Evolutionary conservation across 495 filamentous ascomycete genomes (phyloP), one percentile per base, ranked within the genome.

Genomic region (Podospora fimiseda): DNA sequence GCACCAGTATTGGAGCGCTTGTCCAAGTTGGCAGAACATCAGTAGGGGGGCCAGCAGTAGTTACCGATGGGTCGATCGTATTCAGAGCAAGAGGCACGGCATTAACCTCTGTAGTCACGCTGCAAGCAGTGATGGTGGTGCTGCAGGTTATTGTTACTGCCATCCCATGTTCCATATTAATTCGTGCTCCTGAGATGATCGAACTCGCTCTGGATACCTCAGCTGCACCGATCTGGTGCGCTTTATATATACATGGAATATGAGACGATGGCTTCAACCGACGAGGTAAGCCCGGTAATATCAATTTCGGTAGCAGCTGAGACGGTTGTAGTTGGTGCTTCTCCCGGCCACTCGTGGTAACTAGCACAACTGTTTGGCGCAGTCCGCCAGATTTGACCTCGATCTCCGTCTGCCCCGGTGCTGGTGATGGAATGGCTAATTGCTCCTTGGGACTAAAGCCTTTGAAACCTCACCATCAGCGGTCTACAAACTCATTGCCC

Each of bases 401-500:
- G 20, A 60, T 43, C 39, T 47, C 58, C 9, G 51, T 50, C 49
- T 60, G 51, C 21, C 58, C 60, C 27, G 55, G 54, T 27, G 48
- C 36, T n/a, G 42, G 52, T 15, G 38, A 23, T n/a, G 60, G 60
- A 24, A 55, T 18, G 20, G 39, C 42, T 14, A 60, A 63, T 15
- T 50, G 43, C 19, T 51, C 19, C 3, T 55, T 49, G 22, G 55
- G 58, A 4, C 58, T 51, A 19, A 48, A n/a, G 20, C 27, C 53
- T 20, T 42, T 57, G 5, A 43, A 2, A 58, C 59, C 9, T 66
- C 54, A 14, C 64, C 60, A 51, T 70, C 64, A 8, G 65, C 60
- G 41, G 62, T 73, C 57, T 66, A 73, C 21, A 70, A 60, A 48
- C 61, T 70, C 45, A 77, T 53, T 41, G 71, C 62, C 51, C 65